Base-by-base conservation (phyloP, 768 basidiomycete species). In the Podaxis carcinomalis region DNA sequence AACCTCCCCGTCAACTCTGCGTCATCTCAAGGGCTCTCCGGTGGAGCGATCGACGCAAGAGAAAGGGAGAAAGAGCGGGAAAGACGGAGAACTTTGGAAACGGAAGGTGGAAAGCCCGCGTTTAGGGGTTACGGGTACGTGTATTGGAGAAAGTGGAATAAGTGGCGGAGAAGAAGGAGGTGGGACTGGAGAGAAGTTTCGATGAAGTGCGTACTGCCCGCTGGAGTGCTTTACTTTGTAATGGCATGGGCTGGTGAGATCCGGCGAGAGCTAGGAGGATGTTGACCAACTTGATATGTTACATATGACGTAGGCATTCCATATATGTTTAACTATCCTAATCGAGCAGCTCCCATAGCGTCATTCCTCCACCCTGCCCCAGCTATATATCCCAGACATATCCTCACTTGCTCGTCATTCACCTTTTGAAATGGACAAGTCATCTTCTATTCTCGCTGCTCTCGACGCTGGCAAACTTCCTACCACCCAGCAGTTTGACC, bases 141-240 rank as follows among this genome's bases (percentile, higher is more conserved):
- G 6, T 53, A 59, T 36, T 61, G 59, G 59, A 64, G 62, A 32
- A 58, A 63, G 51, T 79, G 77, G 78, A 72, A 74, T 58, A 68
- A 77, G 56, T 79, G 77, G 14, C 76, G 92, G 57, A 76, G 83
- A 25, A 46, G 36, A 19, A 32, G 65, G 53, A 5, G 62, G 53
- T 93, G 90, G 92, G 87, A 95, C 72, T 94, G 93, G 92, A 76
- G 72, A 40, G 82, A 84, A 69, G 89, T 95, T 1, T 76, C 80
- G 14, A 69, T 81, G 60, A 83, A 84, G 70, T 93, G 92, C 67
- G 81, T 85, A 51, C 70, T 93, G 55, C 92, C 92, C 2, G 87
- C 87, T 21, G 88, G 86, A 5, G 69, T 87, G 16, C 75, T 90
- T 64, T 94, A 94, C 73, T 84, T 88, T 63, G 75, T 89, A 14